Evolutionary conservation across 108 stramenopile species (phyloP).

Genomic region (Stephanodiscus minutulus): DNA sequence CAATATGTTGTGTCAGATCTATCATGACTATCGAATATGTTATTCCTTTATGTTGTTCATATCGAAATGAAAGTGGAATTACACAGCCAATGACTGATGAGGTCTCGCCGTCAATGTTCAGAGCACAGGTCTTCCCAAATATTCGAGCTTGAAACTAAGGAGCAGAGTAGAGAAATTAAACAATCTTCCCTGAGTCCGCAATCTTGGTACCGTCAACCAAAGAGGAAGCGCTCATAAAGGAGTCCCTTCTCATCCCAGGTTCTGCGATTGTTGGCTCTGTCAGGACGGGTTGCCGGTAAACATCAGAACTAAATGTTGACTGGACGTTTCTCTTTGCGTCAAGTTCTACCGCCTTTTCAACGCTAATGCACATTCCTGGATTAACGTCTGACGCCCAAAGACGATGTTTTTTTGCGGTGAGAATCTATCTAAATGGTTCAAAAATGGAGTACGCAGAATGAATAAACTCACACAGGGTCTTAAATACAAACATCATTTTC

Average conservation of each 20-base stretch:
- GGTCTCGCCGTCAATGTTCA: no score
- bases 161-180: not conserved
- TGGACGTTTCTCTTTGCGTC: slow-evolving; percentile 38
- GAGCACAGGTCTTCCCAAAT: no score
- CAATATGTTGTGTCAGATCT: not conserved
- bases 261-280: slow-evolving; percentile 42
- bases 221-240: not conserved
- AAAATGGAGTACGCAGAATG: no score
- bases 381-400: no score
- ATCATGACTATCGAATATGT: not conserved
- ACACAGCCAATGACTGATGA: no score
- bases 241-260: slow-evolving; percentile 8
- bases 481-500: slow-evolving; percentile 58
- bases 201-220: not conserved
- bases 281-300: slow-evolving; percentile 83
- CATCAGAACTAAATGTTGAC: slow-evolving; percentile 30
- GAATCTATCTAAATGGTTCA: no score
- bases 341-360: slow-evolving; percentile 57
- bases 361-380: slow-evolving; percentile 41
- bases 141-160: no score
- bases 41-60: no score
- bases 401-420: no score
- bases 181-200: slow-evolving; percentile 24
- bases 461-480: no score
- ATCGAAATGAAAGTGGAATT: no score